Evolutionary conservation across 495 filamentous ascomycete species (phyloP), one percentile per base, ranked within the genome.

Genomic region (Sabuloglossum arenarium): DNA sequence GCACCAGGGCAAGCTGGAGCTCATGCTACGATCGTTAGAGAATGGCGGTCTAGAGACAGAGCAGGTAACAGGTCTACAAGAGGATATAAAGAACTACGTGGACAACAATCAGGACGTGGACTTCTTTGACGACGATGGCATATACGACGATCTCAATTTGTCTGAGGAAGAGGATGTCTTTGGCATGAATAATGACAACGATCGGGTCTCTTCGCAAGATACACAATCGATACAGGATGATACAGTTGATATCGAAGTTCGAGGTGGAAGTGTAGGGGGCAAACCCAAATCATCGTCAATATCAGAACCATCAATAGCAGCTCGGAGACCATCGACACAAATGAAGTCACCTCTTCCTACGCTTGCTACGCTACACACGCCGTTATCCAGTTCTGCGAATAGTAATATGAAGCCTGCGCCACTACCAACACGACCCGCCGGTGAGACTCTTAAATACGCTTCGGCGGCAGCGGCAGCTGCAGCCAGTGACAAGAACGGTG

Each of bases 381-480:
- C 82, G 8, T 68, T 81, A 50, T 70, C 83, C 0, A 81, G 67
- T 61, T 73, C 80, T 54, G 75, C 74, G 55, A 86, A 78, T 63
- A 76, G 78, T 61, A 64, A 70, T 56, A 86, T 97, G 91, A 98
- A 97, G 68, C 89, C 91, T 19, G 91, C 93, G 14, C 84, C 90
- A 12, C 63, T 86, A 62, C 93, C 91, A 8, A 79, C 85, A 43
- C 80, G 88, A 62, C 76, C 85, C 3, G 82, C 88, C 25, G 88
- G 86, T 31, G 90, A 97, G 65, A 85, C 85, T 0, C 71, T 97
- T 61, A 96, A 96, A 68, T 97, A 97, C 66, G 91, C 93, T 30
- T 95, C 91, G 21, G 91, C 91, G 0, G 91, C 91, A 0, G 93
- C 91, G 0, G 93, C 91, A 0, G 91, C 91, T 0, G 93, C 93